These are phyloP conservation scores for Pleochaeta shiraiana DNA, from an alignment of 2,329 filamentous ascomycete genomes.

Conservation along the genomic window DNA sequence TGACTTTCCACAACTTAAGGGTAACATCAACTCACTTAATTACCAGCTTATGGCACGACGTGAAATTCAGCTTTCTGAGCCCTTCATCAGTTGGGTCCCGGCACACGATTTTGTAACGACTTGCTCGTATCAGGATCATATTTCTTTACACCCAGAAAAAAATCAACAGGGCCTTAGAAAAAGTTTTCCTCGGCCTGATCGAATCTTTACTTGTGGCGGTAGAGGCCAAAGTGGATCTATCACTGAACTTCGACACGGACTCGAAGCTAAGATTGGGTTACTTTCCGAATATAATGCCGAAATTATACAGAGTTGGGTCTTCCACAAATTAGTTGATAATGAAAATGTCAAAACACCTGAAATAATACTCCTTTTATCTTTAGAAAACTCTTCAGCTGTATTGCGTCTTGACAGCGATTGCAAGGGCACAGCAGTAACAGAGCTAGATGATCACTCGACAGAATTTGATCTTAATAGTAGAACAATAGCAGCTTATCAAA, in stretches of 20 bases:
- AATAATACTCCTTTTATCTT: conserved; percentile 15
- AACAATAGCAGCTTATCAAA: conserved; percentile 25
- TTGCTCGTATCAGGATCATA: conserved; percentile 13
- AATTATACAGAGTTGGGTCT: conserved; percentile 31
- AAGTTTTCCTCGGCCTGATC: conserved; percentile 23
- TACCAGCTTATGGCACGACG: conserved; percentile 31
- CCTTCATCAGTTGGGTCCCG: conserved; percentile 39
- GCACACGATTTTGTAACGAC: conserved; percentile 23
- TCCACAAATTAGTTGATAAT: conserved; percentile 16
- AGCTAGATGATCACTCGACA: conserved; percentile 22
- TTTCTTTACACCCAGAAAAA: conserved; percentile 19
- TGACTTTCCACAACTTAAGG: not conserved
- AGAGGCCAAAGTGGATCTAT: conserved; percentile 39
- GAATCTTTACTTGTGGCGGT: conserved; percentile 44
- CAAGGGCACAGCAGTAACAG: conserved; percentile 24
- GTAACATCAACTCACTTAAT: not conserved
- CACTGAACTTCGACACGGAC: conserved; percentile 45
- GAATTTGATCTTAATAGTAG: conserved; percentile 30
- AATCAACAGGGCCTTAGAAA: conserved; percentile 9
- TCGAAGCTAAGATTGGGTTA: conserved; percentile 43
- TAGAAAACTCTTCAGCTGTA: conserved; percentile 14
- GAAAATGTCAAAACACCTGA: conserved; percentile 6
- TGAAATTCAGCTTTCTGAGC: conserved; percentile 30
- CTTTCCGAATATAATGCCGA: conserved; percentile 29
- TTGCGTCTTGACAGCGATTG: conserved; percentile 27